These are phyloP conservation scores for Phialemonium atrogriseum DNA, from an alignment of 2,329 filamentous ascomycete genomes.

Conservation along the genomic window DNA sequence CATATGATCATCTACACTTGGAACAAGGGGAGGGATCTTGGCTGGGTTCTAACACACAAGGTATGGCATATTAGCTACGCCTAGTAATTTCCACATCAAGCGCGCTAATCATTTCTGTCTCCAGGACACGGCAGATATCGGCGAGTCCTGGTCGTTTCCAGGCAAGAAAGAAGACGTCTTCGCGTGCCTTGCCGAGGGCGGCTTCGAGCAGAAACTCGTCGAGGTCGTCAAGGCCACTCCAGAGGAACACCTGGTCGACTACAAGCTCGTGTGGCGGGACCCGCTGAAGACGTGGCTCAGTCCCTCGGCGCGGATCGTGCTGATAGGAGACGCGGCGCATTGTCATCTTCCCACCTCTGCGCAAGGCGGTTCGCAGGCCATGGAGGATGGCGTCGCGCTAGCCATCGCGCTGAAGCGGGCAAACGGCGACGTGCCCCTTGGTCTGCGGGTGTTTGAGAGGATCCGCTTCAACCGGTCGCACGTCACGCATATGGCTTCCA, in stretches of 20 bases:
- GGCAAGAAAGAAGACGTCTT: slow-evolving; percentile 27
- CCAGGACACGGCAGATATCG: slow-evolving; percentile 29
- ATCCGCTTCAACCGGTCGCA: slow-evolving; percentile 28
- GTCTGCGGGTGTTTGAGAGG: slow-evolving; percentile 27
- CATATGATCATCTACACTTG: background rate
- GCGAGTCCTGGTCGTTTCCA: slow-evolving; percentile 30
- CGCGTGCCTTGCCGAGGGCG: slow-evolving; percentile 22
- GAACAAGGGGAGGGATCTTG: background rate
- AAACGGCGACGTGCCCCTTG: slow-evolving; percentile 21
- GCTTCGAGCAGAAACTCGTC: slow-evolving; percentile 31
- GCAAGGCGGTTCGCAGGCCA: slow-evolving; percentile 32
- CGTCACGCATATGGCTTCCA: slow-evolving; percentile 1
- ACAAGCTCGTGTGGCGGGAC: slow-evolving; percentile 28
- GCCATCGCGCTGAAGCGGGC: slow-evolving; percentile 25
- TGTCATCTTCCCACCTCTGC: slow-evolving; percentile 32
- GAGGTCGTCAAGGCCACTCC: slow-evolving; percentile 23
- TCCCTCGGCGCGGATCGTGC: slow-evolving; percentile 22
- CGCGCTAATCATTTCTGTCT: background rate
- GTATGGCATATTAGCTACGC: background rate
- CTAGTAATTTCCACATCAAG: background rate
- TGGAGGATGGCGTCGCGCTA: slow-evolving; percentile 34
- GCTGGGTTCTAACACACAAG: background rate
- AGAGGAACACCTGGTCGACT: slow-evolving; percentile 22
- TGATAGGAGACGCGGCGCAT: slow-evolving; percentile 37
- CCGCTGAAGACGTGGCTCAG: slow-evolving; percentile 18